Percentiles rank a stretch among this genome's conserved stretches.
phyloP scores from a whole-genome alignment of 306 rosid species.

The Neltuma alba region DNA sequence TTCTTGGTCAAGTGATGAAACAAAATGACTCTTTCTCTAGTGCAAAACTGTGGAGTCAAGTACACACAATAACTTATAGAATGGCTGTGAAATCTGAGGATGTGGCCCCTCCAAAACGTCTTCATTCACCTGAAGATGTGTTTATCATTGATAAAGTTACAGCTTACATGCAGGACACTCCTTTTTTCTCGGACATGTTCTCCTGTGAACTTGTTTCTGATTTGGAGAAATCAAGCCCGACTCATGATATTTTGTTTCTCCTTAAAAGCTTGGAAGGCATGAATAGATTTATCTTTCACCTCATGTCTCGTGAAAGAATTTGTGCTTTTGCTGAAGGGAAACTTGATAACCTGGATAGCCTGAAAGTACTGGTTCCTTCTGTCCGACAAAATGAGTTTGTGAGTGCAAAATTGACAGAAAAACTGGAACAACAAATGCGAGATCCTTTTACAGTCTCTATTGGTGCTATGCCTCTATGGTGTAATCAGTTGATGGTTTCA shows the following conservation, averaged over 20 bases:
- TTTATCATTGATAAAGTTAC: conserved; percentile 41
- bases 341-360: conserved; percentile 62
- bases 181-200: conserved; percentile 68
- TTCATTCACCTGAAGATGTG: conserved; percentile 41
- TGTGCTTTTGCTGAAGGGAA: conserved; percentile 87
- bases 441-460: conserved; percentile 72
- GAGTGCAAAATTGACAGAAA: conserved; percentile 86
- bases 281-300: conserved; percentile 68
- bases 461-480: conserved; percentile 94
- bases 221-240: conserved; percentile 74
- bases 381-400: conserved; percentile 83
- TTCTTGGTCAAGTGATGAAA: conserved; percentile 67
- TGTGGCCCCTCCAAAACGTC: conserved; percentile 36
- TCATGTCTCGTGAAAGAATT: conserved; percentile 79
- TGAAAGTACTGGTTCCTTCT: conserved; percentile 58
- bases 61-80: conserved; percentile 71
- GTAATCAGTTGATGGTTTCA: conserved; percentile 71
- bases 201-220: conserved; percentile 73
- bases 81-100: conserved; percentile 48
- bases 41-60: conserved; percentile 73
- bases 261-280: conserved; percentile 84
- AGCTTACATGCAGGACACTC: conserved; percentile 54
- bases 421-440: conserved; percentile 95
- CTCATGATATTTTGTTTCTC: conserved; percentile 66
- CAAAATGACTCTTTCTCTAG: conserved; percentile 59